Percentiles rank a stretch among this genome's conserved stretches.
Conservation (phyloP, 2,329 filamentous ascomycete species). For the Pezicula neosporulosa region DNA sequence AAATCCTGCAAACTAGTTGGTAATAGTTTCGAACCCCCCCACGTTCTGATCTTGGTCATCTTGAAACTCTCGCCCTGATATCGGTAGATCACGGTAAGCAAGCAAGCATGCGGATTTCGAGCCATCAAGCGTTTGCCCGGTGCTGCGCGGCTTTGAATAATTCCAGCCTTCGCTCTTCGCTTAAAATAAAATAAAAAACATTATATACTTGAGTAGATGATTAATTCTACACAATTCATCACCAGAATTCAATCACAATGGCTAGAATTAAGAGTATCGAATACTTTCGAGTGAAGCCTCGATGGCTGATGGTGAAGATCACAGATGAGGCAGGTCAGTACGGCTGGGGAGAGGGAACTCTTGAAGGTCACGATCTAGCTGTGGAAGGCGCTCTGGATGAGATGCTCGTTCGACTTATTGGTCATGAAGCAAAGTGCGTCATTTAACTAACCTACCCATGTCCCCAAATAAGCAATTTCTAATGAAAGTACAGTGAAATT, state of each 20-base stretch:
- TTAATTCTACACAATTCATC: no score
- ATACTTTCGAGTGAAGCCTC: conserved; percentile 70
- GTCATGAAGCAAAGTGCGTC: conserved; percentile 66
- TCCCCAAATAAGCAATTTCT: not conserved
- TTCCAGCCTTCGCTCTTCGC: no score
- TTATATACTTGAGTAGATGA: no score
- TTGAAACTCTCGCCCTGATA: no score
- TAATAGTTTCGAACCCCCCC: no score
- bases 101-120: no score
- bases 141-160: no score
- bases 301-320: conserved; percentile 78
- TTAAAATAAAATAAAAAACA: no score
- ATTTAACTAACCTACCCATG: not conserved
- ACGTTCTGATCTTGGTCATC: no score
- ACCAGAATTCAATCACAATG: conserved; percentile 36
- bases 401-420: conserved; percentile 58
- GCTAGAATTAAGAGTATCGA: conserved; percentile 63
- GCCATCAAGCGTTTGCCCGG: no score
- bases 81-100: no score
- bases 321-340: conserved; percentile 60
- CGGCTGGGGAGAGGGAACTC: conserved; percentile 72
- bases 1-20: no score
- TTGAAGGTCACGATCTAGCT: conserved; percentile 71
- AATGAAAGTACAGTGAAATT: conserved; percentile 54
- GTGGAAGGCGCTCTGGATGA: conserved; percentile 72